Evolutionary conservation across 2,329 filamentous ascomycete species (phyloP).

Genomic region (Beauveria australis): DNA sequence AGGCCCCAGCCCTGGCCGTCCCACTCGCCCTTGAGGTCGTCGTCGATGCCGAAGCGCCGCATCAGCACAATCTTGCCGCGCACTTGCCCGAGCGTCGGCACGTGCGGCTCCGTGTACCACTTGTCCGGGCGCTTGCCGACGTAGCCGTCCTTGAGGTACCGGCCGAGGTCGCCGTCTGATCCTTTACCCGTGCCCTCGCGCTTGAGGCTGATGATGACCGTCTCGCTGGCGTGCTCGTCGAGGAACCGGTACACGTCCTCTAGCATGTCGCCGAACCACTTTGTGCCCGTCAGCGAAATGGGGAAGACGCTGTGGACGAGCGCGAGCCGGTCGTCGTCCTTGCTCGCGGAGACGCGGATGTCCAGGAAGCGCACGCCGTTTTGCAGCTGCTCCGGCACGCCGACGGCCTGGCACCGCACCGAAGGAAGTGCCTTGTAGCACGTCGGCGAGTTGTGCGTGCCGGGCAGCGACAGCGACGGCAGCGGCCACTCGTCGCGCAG

Average conservation of each 20-base stretch:
- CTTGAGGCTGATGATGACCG: constrained; percentile 80
- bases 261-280: constrained; percentile 69
- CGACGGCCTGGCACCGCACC: constrained; percentile 83
- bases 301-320: constrained; percentile 91
- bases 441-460: constrained; percentile 91
- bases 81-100: constrained; percentile 70
- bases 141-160: constrained; percentile 67
- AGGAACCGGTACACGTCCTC: constrained; percentile 68
- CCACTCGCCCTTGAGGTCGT: constrained; percentile 40
- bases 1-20: constrained; percentile 47
- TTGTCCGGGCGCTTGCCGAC: constrained; percentile 43
- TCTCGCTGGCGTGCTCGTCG: constrained; percentile 68
- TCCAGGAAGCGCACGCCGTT: constrained; percentile 95
- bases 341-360: constrained; percentile 58
- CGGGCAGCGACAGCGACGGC: constrained; percentile 78
- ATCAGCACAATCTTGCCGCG: constrained; percentile 79
- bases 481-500: constrained; percentile 65
- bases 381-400: constrained; percentile 66
- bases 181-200: constrained; percentile 78
- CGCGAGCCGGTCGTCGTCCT: constrained; percentile 56
- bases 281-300: constrained; percentile 71
- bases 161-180: constrained; percentile 70
- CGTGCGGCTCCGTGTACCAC: constrained; percentile 72
- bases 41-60: constrained; percentile 66
- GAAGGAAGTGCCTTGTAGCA: constrained; percentile 78